These are phyloP conservation scores for Hordeum vulgare DNA, from an alignment of 176 grass and related monocot genomes.

Conservation along the genomic window MorexV3_pseudomolecules_assembly NC_058524.1:617141076-617141575, in stretches of 20 bases:
- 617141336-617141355: no score
- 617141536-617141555: no score
- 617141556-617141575: no score
- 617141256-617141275: no score
- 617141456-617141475: no score
- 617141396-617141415: no score
- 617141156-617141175: background rate
- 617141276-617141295: no score
- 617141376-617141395: no score
- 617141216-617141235: background rate
- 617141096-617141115: constrained; percentile 22
- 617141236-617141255: background rate
- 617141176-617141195: background rate
- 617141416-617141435: background rate
- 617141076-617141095: constrained; percentile 4
- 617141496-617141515: background rate
- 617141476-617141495: background rate
- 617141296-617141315: no score
- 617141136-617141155: background rate
- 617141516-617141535: background rate
- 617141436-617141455: no score
- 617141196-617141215: constrained; percentile 29
- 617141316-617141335: no score
- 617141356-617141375: no score
- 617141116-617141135: background rate